Percentiles rank a stretch among this genome's conserved stretches.
phyloP scores from a whole-genome alignment of 192 early-diverging fungal genomes.

The Mortierella antarctica region DNA sequence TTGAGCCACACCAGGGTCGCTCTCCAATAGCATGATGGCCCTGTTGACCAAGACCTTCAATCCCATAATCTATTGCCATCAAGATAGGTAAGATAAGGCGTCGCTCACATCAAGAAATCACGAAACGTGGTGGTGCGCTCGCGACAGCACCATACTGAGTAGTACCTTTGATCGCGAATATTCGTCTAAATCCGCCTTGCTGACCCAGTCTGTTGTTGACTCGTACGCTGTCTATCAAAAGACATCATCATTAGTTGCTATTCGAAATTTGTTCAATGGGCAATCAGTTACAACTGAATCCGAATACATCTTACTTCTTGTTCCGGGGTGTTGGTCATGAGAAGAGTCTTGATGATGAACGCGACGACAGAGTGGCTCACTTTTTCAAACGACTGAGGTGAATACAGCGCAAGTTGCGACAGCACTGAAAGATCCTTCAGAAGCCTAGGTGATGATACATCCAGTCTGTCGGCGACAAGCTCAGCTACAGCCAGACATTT shows the following conservation, averaged over 20 bases:
- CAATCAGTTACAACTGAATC: neutral
- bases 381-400: slow-evolving; percentile 63
- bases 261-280: too few relatives aligned
- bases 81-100: neutral
- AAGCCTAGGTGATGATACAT: slow-evolving; percentile 43
- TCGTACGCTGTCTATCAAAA: slow-evolving; percentile 24
- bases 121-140: neutral
- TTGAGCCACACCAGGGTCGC: slow-evolving; percentile 43
- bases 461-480: slow-evolving; percentile 30
- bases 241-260: neutral
- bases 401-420: slow-evolving; percentile 70
- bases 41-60: slow-evolving; percentile 77
- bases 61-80: slow-evolving; percentile 60
- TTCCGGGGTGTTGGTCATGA: slow-evolving; percentile 54
- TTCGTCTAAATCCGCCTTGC: slow-evolving; percentile 65
- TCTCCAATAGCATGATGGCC: slow-evolving; percentile 58
- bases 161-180: slow-evolving; percentile 68
- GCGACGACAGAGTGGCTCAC: slow-evolving; percentile 60
- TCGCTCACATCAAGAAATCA: neutral
- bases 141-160: too few relatives aligned
- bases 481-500: slow-evolving; percentile 65
- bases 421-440: slow-evolving; percentile 64
- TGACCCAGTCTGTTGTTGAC: slow-evolving; percentile 71
- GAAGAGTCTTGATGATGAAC: slow-evolving; percentile 71
- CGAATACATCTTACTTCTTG: slow-evolving; percentile 34